These are phyloP conservation scores for Cladophialophora immunda DNA, from an alignment of 2,329 filamentous ascomycete genomes.

Conservation along the genomic window DNA sequence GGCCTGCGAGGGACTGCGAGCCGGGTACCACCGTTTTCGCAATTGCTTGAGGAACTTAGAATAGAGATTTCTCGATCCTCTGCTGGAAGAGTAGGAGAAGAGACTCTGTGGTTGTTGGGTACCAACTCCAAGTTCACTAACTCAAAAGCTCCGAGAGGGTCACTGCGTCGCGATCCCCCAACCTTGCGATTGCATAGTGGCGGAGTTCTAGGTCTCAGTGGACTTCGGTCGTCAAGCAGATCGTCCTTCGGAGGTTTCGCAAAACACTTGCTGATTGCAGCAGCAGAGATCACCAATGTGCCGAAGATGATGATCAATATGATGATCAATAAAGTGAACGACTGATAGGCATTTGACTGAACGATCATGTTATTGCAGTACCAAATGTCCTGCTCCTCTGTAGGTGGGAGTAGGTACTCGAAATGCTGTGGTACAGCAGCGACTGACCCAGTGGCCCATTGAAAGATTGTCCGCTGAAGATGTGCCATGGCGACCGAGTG, in stretches of 20 bases:
- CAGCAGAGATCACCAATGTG: conserved; percentile 19
- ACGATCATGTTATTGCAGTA: conserved; percentile 35
- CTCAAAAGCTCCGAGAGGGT: not conserved
- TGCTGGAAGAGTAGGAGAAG: conserved; percentile 1
- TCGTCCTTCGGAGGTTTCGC: conserved; percentile 20
- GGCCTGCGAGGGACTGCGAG: not conserved
- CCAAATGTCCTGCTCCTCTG: conserved; percentile 29
- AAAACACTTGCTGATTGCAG: conserved; percentile 9
- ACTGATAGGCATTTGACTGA: conserved; percentile 30
- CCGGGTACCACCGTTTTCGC: not conserved
- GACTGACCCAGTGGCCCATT: conserved; percentile 34
- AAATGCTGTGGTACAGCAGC: conserved; percentile 23
- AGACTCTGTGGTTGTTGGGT: not conserved
- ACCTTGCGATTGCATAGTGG: not conserved
- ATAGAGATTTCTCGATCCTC: not conserved
- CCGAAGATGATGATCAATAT: conserved; percentile 34
- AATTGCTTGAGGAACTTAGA: not conserved
- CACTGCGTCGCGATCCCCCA: not conserved
- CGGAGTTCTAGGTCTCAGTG: not conserved
- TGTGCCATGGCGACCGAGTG: conserved; percentile 36
- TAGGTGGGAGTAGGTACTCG: conserved; percentile 19
- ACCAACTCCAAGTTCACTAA: not conserved
- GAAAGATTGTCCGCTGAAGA: conserved; percentile 29
- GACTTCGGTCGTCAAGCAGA: conserved; percentile 21
- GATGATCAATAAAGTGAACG: conserved; percentile 34